Percentiles rank a stretch among this genome's conserved stretches.
These are phyloP conservation scores for Stagonosporopsis rhizophila DNA, from an alignment of 2,329 filamentous ascomycete species.

Conservation along the genomic window DNA sequence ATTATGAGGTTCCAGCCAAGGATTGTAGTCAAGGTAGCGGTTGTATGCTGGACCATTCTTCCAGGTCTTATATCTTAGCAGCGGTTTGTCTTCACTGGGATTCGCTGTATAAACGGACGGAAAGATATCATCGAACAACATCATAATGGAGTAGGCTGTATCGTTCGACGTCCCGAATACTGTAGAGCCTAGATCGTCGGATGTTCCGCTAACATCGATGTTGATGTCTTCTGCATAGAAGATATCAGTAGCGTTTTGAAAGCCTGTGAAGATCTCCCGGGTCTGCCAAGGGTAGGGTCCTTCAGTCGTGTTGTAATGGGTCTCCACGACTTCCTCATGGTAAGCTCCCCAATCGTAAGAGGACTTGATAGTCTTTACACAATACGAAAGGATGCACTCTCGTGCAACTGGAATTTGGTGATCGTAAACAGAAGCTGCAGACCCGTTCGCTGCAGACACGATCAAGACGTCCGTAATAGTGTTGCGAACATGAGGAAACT, in stretches of 20 bases:
- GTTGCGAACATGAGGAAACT: conserved; percentile 29
- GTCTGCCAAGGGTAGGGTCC: conserved; percentile 29
- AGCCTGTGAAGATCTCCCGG: no score
- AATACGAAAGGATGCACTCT: conserved; percentile 39
- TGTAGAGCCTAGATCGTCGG: no score
- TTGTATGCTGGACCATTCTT: not conserved
- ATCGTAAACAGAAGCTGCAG: conserved; percentile 8
- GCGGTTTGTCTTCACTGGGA: no score
- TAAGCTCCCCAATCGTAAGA: conserved; percentile 29
- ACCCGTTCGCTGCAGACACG: not conserved
- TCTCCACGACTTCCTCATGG: conserved; percentile 21
- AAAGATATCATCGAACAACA: conserved; percentile 29
- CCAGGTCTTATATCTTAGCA: no score
- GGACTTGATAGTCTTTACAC: conserved; percentile 36
- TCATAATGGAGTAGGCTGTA: not conserved
- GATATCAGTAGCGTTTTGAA: not conserved
- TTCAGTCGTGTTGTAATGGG: conserved; percentile 7
- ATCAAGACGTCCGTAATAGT: conserved; percentile 29
- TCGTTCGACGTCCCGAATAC: not conserved
- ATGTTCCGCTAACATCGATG: not conserved
- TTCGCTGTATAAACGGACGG: conserved; percentile 27
- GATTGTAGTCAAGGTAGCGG: conserved; percentile 14
- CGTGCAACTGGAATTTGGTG: conserved; percentile 19
- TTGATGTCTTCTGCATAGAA: not conserved
- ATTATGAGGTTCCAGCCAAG: conserved; percentile 30